Base-by-base conservation (phyloP, 495 filamentous ascomycete genomes). In the Lophiotrema nucula region DNA sequence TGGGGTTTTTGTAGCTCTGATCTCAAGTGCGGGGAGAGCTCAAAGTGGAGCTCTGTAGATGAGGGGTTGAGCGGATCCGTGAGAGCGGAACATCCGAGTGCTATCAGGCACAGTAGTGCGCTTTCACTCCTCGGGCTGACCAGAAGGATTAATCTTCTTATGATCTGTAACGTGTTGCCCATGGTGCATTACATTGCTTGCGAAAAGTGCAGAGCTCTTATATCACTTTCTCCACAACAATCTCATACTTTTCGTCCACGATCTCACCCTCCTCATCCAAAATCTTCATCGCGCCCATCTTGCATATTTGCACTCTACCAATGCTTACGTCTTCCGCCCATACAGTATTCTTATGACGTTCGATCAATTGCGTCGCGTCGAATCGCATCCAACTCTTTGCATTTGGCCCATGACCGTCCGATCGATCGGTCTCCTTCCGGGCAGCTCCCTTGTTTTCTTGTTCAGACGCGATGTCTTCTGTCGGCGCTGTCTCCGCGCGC, bases 201-300 rank as follows among this genome's bases (percentile, higher is more conserved):
- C n/a, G n/a, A n/a, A n/a, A n/a, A n/a, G n/a, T n/a, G n/a, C n/a
- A n/a, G n/a, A n/a, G 31, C 25, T 28, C 2, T 53, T 25, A 61
- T 31, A 61, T 44, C n/a, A 21, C 16, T 35, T 43, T 54, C 58
- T 54, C 49, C 46, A 45, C 33, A 23, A 63, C 53, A 31, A 44
- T 67, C 41, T 66, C 68, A 61, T 74, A 74, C 45, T 57, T 58
- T 51, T 72, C 71, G 15, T 51, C 63, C 15, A 71, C 61, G n/a
- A 69, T 41, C 11, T 68, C 56, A 11, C 68, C 71, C 12, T 52
- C 37, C 21, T 55, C 63, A 47, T 71, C 60, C 18, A 57, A n/a
- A 1, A 67, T 53, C 54, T 73, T 74, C 69, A 63, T 72, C 47
- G 71, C 70, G 15, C 71, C 72, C 72, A 74, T 74, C 60, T 73